Base-by-base conservation (phyloP, 768 basidiomycete genomes). In the Mycena latifolia region DNA sequence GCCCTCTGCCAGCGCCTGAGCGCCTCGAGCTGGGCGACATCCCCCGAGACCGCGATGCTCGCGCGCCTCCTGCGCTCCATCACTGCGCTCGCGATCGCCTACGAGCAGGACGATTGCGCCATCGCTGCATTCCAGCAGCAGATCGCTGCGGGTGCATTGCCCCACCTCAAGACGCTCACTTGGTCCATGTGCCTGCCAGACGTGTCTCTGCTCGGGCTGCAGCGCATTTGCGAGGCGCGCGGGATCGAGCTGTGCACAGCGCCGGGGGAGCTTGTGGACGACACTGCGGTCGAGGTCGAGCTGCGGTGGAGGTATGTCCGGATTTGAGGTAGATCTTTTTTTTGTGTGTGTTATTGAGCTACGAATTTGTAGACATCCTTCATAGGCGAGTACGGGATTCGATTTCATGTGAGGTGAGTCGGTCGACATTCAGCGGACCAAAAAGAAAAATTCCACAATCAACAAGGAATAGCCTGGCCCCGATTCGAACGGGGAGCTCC, bases 21-120 rank as follows among this genome's bases (percentile, higher is more conserved):
- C 69, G 65, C 6, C 57, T 69, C 57, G 69, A 66, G 50, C 18
- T 59, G 5, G 52, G 57, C 8, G 24, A 51, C 27, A 63, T 66
- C 41, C 65, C n/a, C 69, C 15, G 47, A 55, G n/a, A 24, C 10
- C 12, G 29, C 41, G 35, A 62, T 25, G 17, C 41, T 70, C 12
- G 52, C 54, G 4, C 14, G 12, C 25, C 43, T 70, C 39, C 69
- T 65, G 28, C 54, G 46, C 28, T 50, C 47, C 1, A 63, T 70
- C 52, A 45, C 20, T 14, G 31, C 64, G 3, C 69, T 69, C 28
- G 52, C 53, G 2, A 41, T 66, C 33, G 4, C 33, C 31, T 64
- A 52, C 12, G 17, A 4, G 17, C 54, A 9, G 33, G 3, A 51
- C 31, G 20, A 37, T 28, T 35, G 55, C 5, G 29, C 15, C 10